A percentile compares a stretch with the other conserved stretches of the same genome.
phyloP scores from a whole-genome alignment of 148 eudicot species.

The Vaccinium vitisidaea region DNA sequence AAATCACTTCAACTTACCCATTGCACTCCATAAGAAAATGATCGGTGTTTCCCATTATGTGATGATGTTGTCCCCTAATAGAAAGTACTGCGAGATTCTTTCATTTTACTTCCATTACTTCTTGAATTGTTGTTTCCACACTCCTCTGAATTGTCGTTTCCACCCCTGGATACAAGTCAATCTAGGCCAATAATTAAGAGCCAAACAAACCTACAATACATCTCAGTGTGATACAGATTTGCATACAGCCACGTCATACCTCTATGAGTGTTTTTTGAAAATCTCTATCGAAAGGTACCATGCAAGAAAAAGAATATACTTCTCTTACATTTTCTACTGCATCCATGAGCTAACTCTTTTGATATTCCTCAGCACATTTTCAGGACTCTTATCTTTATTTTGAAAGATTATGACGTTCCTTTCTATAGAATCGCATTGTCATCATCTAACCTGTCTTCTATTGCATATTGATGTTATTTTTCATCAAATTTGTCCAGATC shows the following conservation, averaged over 20 bases:
- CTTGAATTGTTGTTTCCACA: not conserved
- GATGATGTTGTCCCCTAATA: not conserved
- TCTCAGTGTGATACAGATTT: not conserved
- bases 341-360: not conserved
- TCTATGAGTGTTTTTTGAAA: not conserved
- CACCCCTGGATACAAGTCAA: not conserved
- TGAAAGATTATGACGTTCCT: not conserved
- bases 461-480: not conserved
- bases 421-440: not conserved
- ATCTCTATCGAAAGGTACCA: not conserved
- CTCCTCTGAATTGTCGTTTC: not conserved
- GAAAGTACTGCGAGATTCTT: not conserved
- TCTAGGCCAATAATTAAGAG: not conserved
- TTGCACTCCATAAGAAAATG: constrained; percentile 1
- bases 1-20: not conserved
- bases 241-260: not conserved
- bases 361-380: not conserved
- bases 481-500: not conserved
- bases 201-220: not conserved
- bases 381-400: not conserved
- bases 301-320: not conserved
- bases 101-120: not conserved
- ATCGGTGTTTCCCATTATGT: not conserved
- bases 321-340: not conserved
- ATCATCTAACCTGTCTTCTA: not conserved